phyloP scores from a whole-genome alignment of 768 basidiomycete species.

The Imleria badia region DNA sequence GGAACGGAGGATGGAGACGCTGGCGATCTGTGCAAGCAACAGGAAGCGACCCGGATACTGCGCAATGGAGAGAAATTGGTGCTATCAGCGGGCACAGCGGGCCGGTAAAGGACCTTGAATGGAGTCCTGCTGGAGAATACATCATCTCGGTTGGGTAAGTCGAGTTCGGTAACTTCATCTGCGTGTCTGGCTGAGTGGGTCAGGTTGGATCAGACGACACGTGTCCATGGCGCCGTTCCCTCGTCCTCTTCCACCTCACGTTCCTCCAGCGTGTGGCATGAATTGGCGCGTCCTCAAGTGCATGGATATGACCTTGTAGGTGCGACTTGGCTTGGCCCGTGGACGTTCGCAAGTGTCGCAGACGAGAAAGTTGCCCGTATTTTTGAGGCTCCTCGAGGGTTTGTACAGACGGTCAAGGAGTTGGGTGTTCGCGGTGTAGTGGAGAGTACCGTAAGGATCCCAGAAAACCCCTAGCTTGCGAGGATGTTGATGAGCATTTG shows the following conservation, averaged over 20 bases:
- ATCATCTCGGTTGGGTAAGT: slow-evolving; percentile 81
- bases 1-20: slow-evolving; percentile 92
- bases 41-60: slow-evolving; percentile 26
- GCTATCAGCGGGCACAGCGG: slow-evolving; percentile 86
- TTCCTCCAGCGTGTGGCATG: slow-evolving; percentile 61
- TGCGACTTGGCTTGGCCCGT: slow-evolving; percentile 68
- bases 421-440: slow-evolving; percentile 49
- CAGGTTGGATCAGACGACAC: slow-evolving; percentile 89
- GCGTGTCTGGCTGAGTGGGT: not conserved
- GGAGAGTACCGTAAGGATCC: slow-evolving; percentile 47
- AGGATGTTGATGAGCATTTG: slow-evolving; percentile 6
- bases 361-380: slow-evolving; percentile 96
- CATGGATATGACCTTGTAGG: slow-evolving; percentile 94
- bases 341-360: slow-evolving; percentile 86
- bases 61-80: slow-evolving; percentile 72
- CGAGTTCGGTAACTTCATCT: not conserved
- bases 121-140: slow-evolving; percentile 88
- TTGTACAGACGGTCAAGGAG: slow-evolving; percentile 61
- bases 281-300: slow-evolving; percentile 89
- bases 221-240: slow-evolving; percentile 71
- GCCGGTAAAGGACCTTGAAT: slow-evolving; percentile 74
- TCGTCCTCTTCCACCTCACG: slow-evolving; percentile 5
- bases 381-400: slow-evolving; percentile 86
- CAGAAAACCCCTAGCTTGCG: not conserved
- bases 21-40: slow-evolving; percentile 54